Conservation (phyloP, 305 asterid species). For the Rubia occidens region DNA sequence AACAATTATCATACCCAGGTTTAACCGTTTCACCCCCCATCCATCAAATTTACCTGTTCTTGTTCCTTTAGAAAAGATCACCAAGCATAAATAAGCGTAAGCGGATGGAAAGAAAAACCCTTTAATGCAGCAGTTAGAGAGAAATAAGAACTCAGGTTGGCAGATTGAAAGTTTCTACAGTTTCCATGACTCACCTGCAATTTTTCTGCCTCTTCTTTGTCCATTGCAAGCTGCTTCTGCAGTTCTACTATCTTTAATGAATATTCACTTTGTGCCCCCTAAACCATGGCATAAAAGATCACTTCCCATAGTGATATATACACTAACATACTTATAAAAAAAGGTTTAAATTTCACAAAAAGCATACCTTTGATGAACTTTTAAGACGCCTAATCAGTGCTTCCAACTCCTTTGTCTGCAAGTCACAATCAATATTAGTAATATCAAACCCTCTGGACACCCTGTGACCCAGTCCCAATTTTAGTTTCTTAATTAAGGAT, state of each 20-base stretch:
- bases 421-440: slow-evolving; percentile 10
- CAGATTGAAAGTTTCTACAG: background rate
- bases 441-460: slow-evolving; percentile 1
- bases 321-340: background rate
- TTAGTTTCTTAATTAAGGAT: slow-evolving; percentile 1
- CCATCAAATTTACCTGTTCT: background rate
- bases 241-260: slow-evolving; percentile 71
- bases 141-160: background rate
- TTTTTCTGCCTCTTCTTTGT: slow-evolving; percentile 75
- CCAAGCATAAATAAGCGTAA: background rate
- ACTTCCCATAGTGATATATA: background rate
- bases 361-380: slow-evolving; percentile 65
- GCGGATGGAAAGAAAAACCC: background rate
- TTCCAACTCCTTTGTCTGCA: slow-evolving; percentile 83
- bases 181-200: slow-evolving; percentile 48
- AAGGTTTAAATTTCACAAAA: background rate
- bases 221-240: slow-evolving; percentile 83
- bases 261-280: slow-evolving; percentile 83
- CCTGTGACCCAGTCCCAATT: background rate
- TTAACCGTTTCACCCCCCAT: background rate
- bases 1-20: background rate
- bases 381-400: slow-evolving; percentile 66
- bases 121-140: background rate
- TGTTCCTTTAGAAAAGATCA: background rate
- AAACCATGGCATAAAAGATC: slow-evolving; percentile 26